These are phyloP conservation scores for Termitomyces titanicus DNA, from an alignment of 768 basidiomycete species.

Conservation along the genomic window DNA sequence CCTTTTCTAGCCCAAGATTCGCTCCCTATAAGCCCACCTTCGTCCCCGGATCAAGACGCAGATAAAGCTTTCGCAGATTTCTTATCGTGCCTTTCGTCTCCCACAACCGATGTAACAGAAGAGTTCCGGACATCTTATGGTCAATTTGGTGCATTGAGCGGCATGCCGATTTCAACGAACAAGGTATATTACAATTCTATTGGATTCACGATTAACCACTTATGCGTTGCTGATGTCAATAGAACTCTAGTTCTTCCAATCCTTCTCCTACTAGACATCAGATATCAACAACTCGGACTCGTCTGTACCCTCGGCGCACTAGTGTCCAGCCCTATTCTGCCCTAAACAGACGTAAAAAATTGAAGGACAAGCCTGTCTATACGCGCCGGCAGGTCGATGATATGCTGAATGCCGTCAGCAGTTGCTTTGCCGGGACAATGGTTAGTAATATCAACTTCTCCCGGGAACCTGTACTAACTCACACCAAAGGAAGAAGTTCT, in stretches of 20 bases:
- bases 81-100: slow-evolving; percentile 4
- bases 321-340: slow-evolving; percentile 1
- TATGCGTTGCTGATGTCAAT: not conserved
- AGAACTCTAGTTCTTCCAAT: not conserved
- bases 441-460: not conserved
- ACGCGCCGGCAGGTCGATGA: slow-evolving; percentile 13
- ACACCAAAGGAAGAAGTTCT: slow-evolving; percentile 8
- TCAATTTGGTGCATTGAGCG: not conserved
- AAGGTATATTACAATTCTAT: not conserved
- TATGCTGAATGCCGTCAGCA: slow-evolving; percentile 11
- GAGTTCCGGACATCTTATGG: not conserved
- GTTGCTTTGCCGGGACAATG: slow-evolving; percentile 11
- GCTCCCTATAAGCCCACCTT: not conserved
- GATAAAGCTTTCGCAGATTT: slow-evolving; percentile 9
- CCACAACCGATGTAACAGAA: not conserved
- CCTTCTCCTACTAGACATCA: not conserved
- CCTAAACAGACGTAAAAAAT: slow-evolving; percentile 4
- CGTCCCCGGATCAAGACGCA: not conserved
- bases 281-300: not conserved
- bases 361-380: slow-evolving; percentile 12
- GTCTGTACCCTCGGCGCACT: not conserved
- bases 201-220: not conserved
- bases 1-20: not conserved
- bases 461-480: not conserved
- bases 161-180: not conserved